phyloP scores from a whole-genome alignment of 352 stramenopile species.

The Salisapilia sapeloensis region DNA sequence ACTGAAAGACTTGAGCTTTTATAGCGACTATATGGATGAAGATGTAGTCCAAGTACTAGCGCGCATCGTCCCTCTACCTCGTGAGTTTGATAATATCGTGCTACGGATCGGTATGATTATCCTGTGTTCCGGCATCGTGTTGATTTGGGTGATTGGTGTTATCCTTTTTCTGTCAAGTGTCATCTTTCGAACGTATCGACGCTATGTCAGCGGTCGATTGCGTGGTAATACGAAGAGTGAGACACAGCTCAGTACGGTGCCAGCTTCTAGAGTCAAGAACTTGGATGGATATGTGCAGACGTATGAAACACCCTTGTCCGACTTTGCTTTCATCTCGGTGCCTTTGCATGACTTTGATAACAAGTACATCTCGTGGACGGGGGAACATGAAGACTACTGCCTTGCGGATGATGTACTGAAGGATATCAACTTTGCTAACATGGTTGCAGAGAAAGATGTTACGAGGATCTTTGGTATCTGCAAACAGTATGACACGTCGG shows the following conservation, averaged over 20 bases:
- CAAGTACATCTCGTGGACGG: slow-evolving; percentile 35
- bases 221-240: slow-evolving; percentile 6
- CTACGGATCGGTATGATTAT: slow-evolving; percentile 12
- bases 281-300: slow-evolving; percentile 37
- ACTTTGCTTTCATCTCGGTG: slow-evolving; percentile 46
- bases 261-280: slow-evolving; percentile 19
- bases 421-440: slow-evolving; percentile 19
- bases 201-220: slow-evolving; percentile 15
- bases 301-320: slow-evolving; percentile 53
- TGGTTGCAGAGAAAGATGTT: slow-evolving; percentile 19
- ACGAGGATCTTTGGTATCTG: slow-evolving; percentile 36
- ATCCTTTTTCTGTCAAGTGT: slow-evolving; percentile 3
- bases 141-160: slow-evolving; percentile 2
- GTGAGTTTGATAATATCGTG: slow-evolving; percentile 32
- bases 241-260: slow-evolving; percentile 22
- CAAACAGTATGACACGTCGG: slow-evolving; percentile 25
- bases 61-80: slow-evolving; percentile 11
- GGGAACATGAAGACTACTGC: slow-evolving; percentile 31
- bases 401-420: slow-evolving; percentile 44
- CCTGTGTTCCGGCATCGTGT: slow-evolving; percentile 5
- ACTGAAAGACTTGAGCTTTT: slow-evolving; percentile 9
- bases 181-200: slow-evolving; percentile 9
- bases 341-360: slow-evolving; percentile 30
- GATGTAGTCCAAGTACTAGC: no score
- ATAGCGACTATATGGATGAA: slow-evolving; percentile 10